These are phyloP conservation scores for Persicaria maculosa DNA, from an alignment of 148 eudicot species.

Conservation along the genomic window DNA sequence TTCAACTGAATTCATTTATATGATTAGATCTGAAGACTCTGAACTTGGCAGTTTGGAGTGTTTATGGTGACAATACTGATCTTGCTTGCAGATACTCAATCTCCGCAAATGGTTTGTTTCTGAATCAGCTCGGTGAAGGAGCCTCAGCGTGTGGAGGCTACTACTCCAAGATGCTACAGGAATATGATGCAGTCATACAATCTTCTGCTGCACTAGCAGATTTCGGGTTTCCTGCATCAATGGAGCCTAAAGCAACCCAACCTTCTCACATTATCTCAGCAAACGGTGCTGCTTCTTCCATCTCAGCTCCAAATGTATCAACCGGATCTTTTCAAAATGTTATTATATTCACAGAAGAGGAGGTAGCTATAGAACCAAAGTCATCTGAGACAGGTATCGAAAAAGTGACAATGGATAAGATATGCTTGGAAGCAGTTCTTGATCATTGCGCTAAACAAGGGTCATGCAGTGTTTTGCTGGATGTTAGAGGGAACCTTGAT, in stretches of 20 bases:
- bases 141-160: constrained; percentile 57
- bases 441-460: constrained; percentile 64
- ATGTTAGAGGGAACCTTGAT: constrained; percentile 44
- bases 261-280: constrained; percentile 63
- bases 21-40: too few species aligned
- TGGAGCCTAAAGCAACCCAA: constrained; percentile 76
- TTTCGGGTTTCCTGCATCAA: constrained; percentile 37
- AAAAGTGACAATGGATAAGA: constrained; percentile 41
- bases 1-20: too few species aligned
- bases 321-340: constrained; percentile 33
- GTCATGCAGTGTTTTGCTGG: constrained; percentile 64
- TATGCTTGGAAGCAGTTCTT: constrained; percentile 47
- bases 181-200: constrained; percentile 73
- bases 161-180: constrained; percentile 75
- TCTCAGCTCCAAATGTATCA: constrained; percentile 25
- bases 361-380: constrained; percentile 26
- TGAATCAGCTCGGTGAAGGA: constrained; percentile 49
- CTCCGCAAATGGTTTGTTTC: constrained; percentile 48
- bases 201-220: constrained; percentile 29
- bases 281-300: constrained; percentile 27
- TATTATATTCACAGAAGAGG: constrained; percentile 50
- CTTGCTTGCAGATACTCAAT: constrained; percentile 63
- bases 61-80: background rate
- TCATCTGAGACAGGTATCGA: constrained; percentile 44
- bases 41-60: background rate